phyloP scores from a whole-genome alignment of 106 monocot genomes.

The Posidonia australis region DNA sequence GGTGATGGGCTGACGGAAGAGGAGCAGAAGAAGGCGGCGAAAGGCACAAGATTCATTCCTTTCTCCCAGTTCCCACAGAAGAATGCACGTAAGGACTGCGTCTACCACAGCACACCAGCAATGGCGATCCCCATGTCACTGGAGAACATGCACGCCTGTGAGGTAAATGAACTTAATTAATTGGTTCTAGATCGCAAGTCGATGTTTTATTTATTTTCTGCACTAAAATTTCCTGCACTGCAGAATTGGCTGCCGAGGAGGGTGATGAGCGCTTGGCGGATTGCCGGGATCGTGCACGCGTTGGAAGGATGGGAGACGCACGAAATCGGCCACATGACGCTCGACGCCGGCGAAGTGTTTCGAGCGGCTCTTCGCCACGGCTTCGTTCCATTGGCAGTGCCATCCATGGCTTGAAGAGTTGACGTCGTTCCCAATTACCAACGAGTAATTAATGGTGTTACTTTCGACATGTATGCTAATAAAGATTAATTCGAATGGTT shows the following conservation, averaged over 20 bases:
- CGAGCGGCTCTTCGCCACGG: constrained; percentile 50
- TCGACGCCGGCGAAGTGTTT: constrained; percentile 37
- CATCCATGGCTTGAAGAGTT: neutral
- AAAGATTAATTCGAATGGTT: too few relatives aligned
- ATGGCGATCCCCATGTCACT: constrained; percentile 46
- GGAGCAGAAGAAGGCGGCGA: constrained; percentile 46
- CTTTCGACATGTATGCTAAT: too few relatives aligned
- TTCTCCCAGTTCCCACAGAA: constrained; percentile 58
- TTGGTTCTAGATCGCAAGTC: constrained; percentile 38
- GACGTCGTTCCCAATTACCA: too few relatives aligned
- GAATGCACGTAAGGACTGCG: constrained; percentile 44
- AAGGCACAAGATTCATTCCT: constrained; percentile 48
- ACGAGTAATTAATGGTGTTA: too few relatives aligned
- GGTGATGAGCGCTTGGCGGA: constrained; percentile 76
- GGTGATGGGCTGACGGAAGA: constrained; percentile 37
- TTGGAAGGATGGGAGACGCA: constrained; percentile 45
- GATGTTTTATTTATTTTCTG: neutral
- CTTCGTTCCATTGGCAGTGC: constrained; percentile 29
- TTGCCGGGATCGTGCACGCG: constrained; percentile 65
- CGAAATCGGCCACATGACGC: constrained; percentile 34
- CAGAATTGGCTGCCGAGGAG: constrained; percentile 89
- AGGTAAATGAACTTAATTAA: constrained; percentile 28
- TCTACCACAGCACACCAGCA: constrained; percentile 57
- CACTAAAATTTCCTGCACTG: constrained; percentile 50
- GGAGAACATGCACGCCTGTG: constrained; percentile 69